Evolutionary conservation across 192 early-diverging fungal genomes (phyloP).

Genomic region (Coemansia sp.): DNA sequence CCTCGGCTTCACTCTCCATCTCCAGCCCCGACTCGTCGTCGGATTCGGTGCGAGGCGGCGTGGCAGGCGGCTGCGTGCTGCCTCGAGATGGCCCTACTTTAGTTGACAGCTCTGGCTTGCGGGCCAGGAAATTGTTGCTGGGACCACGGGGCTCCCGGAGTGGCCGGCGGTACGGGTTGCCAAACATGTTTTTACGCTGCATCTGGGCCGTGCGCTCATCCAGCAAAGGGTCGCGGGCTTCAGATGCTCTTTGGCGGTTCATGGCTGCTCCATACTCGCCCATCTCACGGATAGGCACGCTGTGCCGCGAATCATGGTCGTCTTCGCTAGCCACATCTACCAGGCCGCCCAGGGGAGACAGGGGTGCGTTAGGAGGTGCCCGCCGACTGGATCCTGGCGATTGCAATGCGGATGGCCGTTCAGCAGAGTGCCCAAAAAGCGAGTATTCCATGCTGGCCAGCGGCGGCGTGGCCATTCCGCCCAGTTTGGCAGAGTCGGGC

Average conservation of each 20-base stretch:
- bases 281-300: conserved; percentile 70
- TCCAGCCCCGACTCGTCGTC: conserved; percentile 42
- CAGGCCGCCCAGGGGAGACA: conserved; percentile 33
- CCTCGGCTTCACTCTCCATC: conserved; percentile 54
- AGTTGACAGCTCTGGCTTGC: conserved; percentile 42
- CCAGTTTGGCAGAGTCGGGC: conserved; percentile 6
- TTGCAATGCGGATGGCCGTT: background rate
- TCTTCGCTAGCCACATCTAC: conserved; percentile 50
- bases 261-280: conserved; percentile 63
- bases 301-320: conserved; percentile 61
- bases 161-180: conserved; percentile 67
- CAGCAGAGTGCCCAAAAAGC: conserved; percentile 20
- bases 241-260: conserved; percentile 53
- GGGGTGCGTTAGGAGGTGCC: background rate
- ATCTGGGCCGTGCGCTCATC: conserved; percentile 61
- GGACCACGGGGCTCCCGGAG: conserved; percentile 50
- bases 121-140: conserved; percentile 50
- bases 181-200: conserved; percentile 67
- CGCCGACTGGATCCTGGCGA: background rate
- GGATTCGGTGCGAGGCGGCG: conserved; percentile 7
- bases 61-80: background rate
- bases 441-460: conserved; percentile 49
- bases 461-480: conserved; percentile 26
- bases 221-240: conserved; percentile 63
- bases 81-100: conserved; percentile 31